Evolutionary conservation across 2,329 filamentous ascomycete species (phyloP).

Genomic region (Grosmannia penicillata): DNA sequence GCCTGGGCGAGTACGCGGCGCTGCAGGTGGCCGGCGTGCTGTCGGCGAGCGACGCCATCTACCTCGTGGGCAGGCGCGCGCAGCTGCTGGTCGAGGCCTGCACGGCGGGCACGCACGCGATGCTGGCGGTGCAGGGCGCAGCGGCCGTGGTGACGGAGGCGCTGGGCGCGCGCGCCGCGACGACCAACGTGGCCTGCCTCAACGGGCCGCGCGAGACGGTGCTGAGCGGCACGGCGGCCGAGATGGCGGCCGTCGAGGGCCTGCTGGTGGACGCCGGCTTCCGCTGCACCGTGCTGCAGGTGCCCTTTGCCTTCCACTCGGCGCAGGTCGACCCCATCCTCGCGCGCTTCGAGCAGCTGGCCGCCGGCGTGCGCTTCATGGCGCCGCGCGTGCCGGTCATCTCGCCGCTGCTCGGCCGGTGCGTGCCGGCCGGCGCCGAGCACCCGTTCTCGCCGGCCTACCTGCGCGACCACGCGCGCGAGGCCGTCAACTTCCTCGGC

Average conservation of each 20-base stretch:
- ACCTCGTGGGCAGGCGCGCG: conserved; percentile 54
- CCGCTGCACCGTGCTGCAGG: conserved; percentile 31
- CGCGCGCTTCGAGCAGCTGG: conserved; percentile 39
- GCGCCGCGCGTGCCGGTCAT: conserved; percentile 44
- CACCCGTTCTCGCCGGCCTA: conserved; percentile 44
- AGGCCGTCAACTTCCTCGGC: conserved; percentile 54
- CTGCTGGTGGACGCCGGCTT: conserved; percentile 17
- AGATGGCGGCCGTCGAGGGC: conserved; percentile 28
- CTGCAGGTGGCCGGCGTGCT: conserved; percentile 57
- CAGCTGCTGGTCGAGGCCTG: conserved; percentile 50
- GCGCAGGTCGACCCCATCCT: conserved; percentile 38
- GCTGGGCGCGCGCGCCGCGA: conserved; percentile 24
- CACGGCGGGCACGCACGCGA: conserved; percentile 48
- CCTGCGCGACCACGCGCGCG: conserved; percentile 47
- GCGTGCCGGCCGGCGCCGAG: conserved; percentile 35
- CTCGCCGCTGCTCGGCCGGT: conserved; percentile 49
- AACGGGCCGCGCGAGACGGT: conserved; percentile 66
- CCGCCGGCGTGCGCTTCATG: conserved; percentile 22
- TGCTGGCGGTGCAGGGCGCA: conserved; percentile 33
- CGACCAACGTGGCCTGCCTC: conserved; percentile 49
- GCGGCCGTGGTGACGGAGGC: conserved; percentile 37
- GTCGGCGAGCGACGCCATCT: conserved; percentile 55
- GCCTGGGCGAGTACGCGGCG: conserved; percentile 60
- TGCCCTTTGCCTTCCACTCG: conserved; percentile 40
- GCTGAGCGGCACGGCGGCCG: conserved; percentile 31